A percentile compares a stretch with the other conserved stretches of the same genome.
These are phyloP conservation scores for Carnegiea gigantea DNA, from an alignment of 179 eudicot genomes.

Conservation along the genomic window DNA sequence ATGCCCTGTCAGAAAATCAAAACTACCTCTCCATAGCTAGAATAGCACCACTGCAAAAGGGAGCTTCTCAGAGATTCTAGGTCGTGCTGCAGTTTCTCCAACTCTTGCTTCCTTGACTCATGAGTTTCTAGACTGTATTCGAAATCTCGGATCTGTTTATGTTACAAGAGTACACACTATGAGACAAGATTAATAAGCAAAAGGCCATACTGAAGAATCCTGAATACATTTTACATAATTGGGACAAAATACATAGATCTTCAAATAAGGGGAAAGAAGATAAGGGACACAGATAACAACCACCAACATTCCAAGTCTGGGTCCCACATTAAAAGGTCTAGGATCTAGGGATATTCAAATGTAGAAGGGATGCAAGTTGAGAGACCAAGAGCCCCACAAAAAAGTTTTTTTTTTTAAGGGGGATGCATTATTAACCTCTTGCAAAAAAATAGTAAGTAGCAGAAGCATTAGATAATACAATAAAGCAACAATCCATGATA, in stretches of 20 bases:
- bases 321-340: too few relatives aligned
- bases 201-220: background rate
- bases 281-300: too few relatives aligned
- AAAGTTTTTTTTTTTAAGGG: too few relatives aligned
- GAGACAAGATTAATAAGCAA: constrained; percentile 3
- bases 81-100: constrained; percentile 75
- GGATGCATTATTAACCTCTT: too few relatives aligned
- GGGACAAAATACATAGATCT: background rate
- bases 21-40: constrained; percentile 94
- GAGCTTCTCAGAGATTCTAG: constrained; percentile 84
- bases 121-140: constrained; percentile 79
- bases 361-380: too few relatives aligned
- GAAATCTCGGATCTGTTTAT: constrained; percentile 79
- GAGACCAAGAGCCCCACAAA: too few relatives aligned
- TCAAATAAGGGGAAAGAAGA: too few relatives aligned
- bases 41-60: constrained; percentile 92
- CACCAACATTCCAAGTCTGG: too few relatives aligned
- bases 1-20: background rate
- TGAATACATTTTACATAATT: background rate
- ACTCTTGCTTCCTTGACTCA: constrained; percentile 75
- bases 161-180: constrained; percentile 12
- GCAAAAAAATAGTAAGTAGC: too few relatives aligned
- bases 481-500: too few relatives aligned
- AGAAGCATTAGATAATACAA: too few relatives aligned
- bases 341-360: too few relatives aligned